Evolutionary conservation across 371 early-diverging fungal genomes (phyloP).

Genomic region (Mucor indicus): DNA sequence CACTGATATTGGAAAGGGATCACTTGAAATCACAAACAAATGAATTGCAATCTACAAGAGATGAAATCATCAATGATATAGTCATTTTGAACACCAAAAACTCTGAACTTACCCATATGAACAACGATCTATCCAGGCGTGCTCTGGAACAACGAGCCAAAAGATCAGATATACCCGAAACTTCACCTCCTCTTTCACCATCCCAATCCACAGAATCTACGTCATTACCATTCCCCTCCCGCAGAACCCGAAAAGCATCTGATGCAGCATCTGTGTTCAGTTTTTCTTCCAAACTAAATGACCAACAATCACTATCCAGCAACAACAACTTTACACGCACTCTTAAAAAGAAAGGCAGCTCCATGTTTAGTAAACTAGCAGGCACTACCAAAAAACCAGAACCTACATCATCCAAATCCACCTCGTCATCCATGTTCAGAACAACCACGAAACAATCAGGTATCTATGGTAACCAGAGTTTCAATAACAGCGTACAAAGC

Average conservation of each 20-base stretch:
- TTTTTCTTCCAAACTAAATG: too few relatives aligned
- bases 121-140: slow-evolving; percentile 53
- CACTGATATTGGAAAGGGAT: slow-evolving; percentile 23
- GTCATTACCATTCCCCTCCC: too few relatives aligned
- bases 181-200: slow-evolving; percentile 10
- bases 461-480: slow-evolving; percentile 3
- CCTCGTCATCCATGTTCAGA: slow-evolving; percentile 9
- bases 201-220: not conserved
- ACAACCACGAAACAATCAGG: too few relatives aligned
- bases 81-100: slow-evolving; percentile 52
- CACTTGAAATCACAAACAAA: slow-evolving; percentile 20
- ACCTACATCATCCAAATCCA: too few relatives aligned
- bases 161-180: not conserved
- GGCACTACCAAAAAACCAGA: not conserved
- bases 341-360: slow-evolving; percentile 25
- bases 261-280: slow-evolving; percentile 19
- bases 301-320: too few relatives aligned
- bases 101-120: slow-evolving; percentile 51
- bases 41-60: slow-evolving; percentile 15
- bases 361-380: slow-evolving; percentile 15
- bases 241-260: slow-evolving; percentile 16
- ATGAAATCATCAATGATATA: slow-evolving; percentile 51
- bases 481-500: slow-evolving; percentile 6
- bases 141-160: slow-evolving; percentile 32
- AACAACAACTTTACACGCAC: slow-evolving; percentile 14